Evolutionary conservation across 2,329 filamentous ascomycete species (phyloP).

Genomic region (Alternaria brassicae): DNA sequence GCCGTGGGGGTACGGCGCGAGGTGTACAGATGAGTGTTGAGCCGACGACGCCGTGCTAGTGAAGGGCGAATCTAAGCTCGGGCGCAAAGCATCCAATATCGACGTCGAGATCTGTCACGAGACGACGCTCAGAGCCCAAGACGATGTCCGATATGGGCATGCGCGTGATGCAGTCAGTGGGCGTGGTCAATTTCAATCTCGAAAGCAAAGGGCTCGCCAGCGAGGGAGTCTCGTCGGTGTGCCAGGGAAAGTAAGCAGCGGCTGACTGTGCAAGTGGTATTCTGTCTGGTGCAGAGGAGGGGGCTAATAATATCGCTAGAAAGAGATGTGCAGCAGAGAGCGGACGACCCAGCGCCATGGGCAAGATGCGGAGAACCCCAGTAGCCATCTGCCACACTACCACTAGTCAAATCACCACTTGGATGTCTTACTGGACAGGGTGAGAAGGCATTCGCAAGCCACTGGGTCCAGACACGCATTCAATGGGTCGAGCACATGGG

Average conservation of each 20-base stretch:
- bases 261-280: conserved; percentile 7
- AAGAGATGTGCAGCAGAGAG: conserved; percentile 11
- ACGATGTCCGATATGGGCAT: conserved; percentile 11
- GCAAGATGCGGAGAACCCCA: conserved; percentile 43
- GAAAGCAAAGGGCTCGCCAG: conserved; percentile 2
- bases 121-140: conserved; percentile 24
- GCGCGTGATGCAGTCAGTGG: conserved; percentile 13
- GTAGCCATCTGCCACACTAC: conserved; percentile 28
- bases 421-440: conserved; percentile 18
- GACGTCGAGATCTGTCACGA: conserved; percentile 27
- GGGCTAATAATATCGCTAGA: conserved; percentile 34
- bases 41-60: conserved; percentile 15
- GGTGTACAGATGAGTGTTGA: conserved; percentile 21
- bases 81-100: conserved; percentile 18
- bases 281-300: conserved; percentile 22
- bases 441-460: conserved; percentile 19
- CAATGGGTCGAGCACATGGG: conserved; percentile 1
- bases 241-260: conserved; percentile 16
- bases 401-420: conserved; percentile 7
- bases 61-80: conserved; percentile 12
- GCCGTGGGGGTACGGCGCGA: conserved; percentile 23
- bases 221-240: neutral
- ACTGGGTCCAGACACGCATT: conserved; percentile 17
- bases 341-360: conserved; percentile 43
- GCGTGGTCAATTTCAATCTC: conserved; percentile 6